phyloP scores from a whole-genome alignment of 495 filamentous ascomycete species.

The Penicillium tannophilum region DNA sequence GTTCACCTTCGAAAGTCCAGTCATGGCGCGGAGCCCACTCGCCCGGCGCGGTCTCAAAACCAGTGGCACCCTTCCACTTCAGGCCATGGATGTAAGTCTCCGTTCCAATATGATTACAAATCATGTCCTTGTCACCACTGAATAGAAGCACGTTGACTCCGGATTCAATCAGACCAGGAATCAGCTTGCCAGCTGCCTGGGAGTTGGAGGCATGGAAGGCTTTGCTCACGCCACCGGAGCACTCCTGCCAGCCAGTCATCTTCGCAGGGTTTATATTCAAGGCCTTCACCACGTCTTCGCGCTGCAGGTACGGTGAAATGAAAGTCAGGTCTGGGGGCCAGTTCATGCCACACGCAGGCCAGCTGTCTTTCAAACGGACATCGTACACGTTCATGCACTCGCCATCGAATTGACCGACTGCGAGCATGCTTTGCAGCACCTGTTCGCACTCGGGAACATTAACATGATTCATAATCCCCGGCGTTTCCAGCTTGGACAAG shows the following conservation, averaged over 20 bases:
- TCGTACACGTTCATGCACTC: constrained; percentile 95
- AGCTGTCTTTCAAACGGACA: constrained; percentile 73
- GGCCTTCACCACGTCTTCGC: constrained; percentile 74
- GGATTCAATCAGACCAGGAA: constrained; percentile 73
- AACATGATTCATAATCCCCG: constrained; percentile 60
- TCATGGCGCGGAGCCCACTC: constrained; percentile 88
- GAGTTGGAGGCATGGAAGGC: constrained; percentile 70
- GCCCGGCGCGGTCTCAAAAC: constrained; percentile 87
- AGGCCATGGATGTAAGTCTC: constrained; percentile 89
- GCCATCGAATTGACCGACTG: constrained; percentile 55
- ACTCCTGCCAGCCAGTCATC: constrained; percentile 88
- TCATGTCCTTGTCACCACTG: constrained; percentile 90
- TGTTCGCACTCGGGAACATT: constrained; percentile 69
- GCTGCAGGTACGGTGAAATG: constrained; percentile 82
- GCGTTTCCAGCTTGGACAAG: constrained; percentile 52
- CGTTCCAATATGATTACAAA: constrained; percentile 96
- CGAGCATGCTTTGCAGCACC: constrained; percentile 70
- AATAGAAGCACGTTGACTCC: constrained; percentile 81
- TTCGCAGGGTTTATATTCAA: constrained; percentile 83
- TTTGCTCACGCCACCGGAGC: constrained; percentile 70
- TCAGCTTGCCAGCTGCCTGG: constrained; percentile 67
- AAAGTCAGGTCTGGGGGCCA: constrained; percentile 85
- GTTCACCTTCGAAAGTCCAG: constrained; percentile 92
- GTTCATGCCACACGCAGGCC: constrained; percentile 85
- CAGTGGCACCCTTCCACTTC: constrained; percentile 86